Base-by-base conservation (phyloP, 345 rosid species). In the Citropsis articulata region DNA sequence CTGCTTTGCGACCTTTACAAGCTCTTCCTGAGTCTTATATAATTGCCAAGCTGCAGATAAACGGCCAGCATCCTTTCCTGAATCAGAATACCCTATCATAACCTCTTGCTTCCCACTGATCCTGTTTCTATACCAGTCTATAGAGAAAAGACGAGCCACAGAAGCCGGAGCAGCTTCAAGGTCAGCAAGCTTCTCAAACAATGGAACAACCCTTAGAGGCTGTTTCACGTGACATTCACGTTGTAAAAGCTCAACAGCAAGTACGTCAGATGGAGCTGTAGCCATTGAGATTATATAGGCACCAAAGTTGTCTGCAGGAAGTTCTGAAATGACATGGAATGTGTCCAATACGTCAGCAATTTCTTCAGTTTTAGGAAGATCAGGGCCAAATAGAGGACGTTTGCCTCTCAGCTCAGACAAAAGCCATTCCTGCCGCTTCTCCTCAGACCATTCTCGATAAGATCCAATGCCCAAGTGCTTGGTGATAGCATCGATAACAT, bases 241-340 rank as follows among this genome's bases (percentile, higher is more conserved):
- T 27, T 96, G 99, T 42, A 94, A 77, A 56, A 96, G 98, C 89
- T 94, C 99, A 7, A 94, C 97, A 45, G 97, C 97, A 33, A 94
- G 95, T 56, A 94, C 98, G 71, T 94, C 98, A 35, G 98, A 94
- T 6, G 98, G 89, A 61, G 97, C 90, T 28, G 98, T 94, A 19
- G 97, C 98, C 98, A 94, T 93, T n/a, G 98, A 94, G 83, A 94
- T 94, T 2, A 94, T 90, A 79, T 94, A 94, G 72, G 98, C 98
- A 38, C 97, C 98, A 33, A 93, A 94, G 80, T 82, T 93, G 75
- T 94, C 98, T 0, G 90, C 45, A 36, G 98, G 98, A 78, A 94
- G 95, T 81, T 94, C 97, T 1, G 98, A 82, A 24, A 93, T 85
- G 78, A 94, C 97, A 66, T 91, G 92, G 53, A 94, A 85, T 1